Conservation (phyloP, 2,329 filamentous ascomycete genomes). For the Acephala macrosclerotiorum region DNA sequence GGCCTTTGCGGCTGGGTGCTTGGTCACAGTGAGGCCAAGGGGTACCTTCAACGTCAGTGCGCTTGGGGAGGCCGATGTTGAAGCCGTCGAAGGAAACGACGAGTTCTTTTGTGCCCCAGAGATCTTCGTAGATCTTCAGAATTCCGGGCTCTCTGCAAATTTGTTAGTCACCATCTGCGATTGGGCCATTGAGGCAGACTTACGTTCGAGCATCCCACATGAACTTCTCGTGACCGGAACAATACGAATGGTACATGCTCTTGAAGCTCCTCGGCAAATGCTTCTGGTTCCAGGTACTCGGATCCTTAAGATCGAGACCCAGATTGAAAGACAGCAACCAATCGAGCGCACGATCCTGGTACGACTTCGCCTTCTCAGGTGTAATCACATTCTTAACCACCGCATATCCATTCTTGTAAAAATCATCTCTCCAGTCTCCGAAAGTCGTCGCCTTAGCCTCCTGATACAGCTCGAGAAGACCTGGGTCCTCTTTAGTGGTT, state of each 20-base stretch:
- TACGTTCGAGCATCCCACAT: slow-evolving; percentile 45
- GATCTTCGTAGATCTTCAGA: slow-evolving; percentile 47
- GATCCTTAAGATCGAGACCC: slow-evolving; percentile 30
- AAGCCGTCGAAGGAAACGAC: slow-evolving; percentile 54
- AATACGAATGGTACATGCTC: slow-evolving; percentile 48
- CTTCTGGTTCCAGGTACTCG: slow-evolving; percentile 44
- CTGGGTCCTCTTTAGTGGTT: not conserved
- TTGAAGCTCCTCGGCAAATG: slow-evolving; percentile 42
- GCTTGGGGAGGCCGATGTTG: slow-evolving; percentile 48
- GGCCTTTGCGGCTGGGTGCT: slow-evolving; percentile 46
- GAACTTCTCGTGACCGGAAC: slow-evolving; percentile 48
- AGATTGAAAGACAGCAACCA: slow-evolving; percentile 25
- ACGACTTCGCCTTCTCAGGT: slow-evolving; percentile 17
- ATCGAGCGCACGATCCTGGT: slow-evolving; percentile 13
- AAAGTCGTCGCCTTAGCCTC: not conserved
- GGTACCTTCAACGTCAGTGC: slow-evolving; percentile 28
- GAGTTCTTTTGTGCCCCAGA: slow-evolving; percentile 50
- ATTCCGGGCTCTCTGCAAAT: slow-evolving; percentile 45
- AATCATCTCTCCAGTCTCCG: slow-evolving; percentile 25
- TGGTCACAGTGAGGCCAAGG: slow-evolving; percentile 50
- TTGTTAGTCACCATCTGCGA: not conserved
- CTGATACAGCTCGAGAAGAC: not conserved
- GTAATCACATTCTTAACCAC: slow-evolving; percentile 26
- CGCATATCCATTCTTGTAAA: slow-evolving; percentile 21
- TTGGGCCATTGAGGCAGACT: not conserved